Evolutionary conservation across 2,329 filamentous ascomycete genomes (phyloP).

Genomic region (Calonectria montana): DNA sequence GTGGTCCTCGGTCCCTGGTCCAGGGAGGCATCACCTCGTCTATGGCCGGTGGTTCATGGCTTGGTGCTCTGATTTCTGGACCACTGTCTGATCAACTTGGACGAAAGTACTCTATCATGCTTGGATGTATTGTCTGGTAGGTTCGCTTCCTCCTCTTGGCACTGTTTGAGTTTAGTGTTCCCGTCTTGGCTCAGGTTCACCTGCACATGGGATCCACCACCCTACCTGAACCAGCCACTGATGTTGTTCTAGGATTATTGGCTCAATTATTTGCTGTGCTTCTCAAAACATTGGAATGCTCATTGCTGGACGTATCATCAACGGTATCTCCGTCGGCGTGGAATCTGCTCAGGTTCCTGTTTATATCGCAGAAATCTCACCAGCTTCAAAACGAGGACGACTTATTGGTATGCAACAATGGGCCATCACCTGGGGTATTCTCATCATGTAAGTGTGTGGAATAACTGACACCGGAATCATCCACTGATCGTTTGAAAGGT

Average conservation of each 20-base stretch:
- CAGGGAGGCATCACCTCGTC: slow-evolving; percentile 65
- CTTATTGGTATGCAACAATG: slow-evolving; percentile 78
- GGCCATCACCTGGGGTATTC: slow-evolving; percentile 72
- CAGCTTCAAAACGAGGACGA: slow-evolving; percentile 63
- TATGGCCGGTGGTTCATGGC: slow-evolving; percentile 63
- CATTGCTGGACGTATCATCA: slow-evolving; percentile 66
- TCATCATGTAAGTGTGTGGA: slow-evolving; percentile 52
- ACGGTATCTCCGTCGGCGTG: slow-evolving; percentile 72
- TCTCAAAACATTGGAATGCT: slow-evolving; percentile 55
- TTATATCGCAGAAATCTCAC: slow-evolving; percentile 71
- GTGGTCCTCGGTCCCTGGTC: slow-evolving; percentile 52
- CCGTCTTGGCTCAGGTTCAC: background rate
- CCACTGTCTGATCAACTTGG: slow-evolving; percentile 61
- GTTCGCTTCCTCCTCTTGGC: slow-evolving; percentile 28
- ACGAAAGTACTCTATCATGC: slow-evolving; percentile 62
- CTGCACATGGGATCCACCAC: background rate
- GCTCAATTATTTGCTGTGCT: slow-evolving; percentile 58
- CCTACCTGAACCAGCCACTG: background rate
- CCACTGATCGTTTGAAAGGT: slow-evolving; percentile 62
- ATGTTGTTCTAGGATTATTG: slow-evolving; percentile 54
- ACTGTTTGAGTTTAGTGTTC: background rate
- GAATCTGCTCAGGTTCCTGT: slow-evolving; percentile 71
- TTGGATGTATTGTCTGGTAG: slow-evolving; percentile 63
- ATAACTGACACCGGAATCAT: background rate
- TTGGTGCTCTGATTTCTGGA: slow-evolving; percentile 61